Evolutionary conservation across 2,329 filamentous ascomycete species (phyloP).

Genomic region (Penicillium paneum): DNA sequence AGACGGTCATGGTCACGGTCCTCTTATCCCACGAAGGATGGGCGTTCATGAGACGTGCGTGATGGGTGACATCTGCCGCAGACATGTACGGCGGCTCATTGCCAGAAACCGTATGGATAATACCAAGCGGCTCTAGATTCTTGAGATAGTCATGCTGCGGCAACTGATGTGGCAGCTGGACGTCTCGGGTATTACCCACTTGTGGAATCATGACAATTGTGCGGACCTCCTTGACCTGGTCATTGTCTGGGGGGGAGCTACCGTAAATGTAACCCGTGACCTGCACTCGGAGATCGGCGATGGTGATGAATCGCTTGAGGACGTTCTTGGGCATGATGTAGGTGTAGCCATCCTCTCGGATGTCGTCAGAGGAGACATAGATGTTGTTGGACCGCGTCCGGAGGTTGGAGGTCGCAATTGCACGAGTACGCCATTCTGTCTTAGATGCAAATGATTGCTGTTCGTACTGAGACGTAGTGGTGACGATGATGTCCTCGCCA

Average conservation of each 20-base stretch:
- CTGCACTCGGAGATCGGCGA: constrained; percentile 92
- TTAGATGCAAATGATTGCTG: constrained; percentile 97
- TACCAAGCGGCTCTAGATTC: constrained; percentile 80
- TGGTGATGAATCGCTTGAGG: constrained; percentile 95
- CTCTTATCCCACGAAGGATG: constrained; percentile 82
- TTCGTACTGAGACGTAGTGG: constrained; percentile 96
- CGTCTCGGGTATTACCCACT: constrained; percentile 86
- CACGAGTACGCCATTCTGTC: constrained; percentile 96
- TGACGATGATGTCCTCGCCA: constrained; percentile 96
- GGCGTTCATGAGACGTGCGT: constrained; percentile 81
- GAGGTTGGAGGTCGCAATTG: constrained; percentile 93
- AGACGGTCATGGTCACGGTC: constrained; percentile 90
- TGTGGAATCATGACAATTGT: constrained; percentile 98
- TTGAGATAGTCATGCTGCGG: constrained; percentile 90
- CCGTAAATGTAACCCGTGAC: constrained; percentile 96
- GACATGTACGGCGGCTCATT: constrained; percentile 97
- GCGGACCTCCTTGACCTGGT: constrained; percentile 93
- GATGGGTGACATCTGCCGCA: constrained; percentile 88
- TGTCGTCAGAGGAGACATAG: constrained; percentile 94
- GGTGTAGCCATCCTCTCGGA: constrained; percentile 83
- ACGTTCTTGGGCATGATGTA: constrained; percentile 99
- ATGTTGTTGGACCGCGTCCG: constrained; percentile 95
- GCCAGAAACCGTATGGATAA: constrained; percentile 93
- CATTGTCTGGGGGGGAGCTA: constrained; percentile 85
- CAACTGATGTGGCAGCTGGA: constrained; percentile 83